Conservation (phyloP, 805 yeast genomes). For the Dipodascus albidus region DNA sequence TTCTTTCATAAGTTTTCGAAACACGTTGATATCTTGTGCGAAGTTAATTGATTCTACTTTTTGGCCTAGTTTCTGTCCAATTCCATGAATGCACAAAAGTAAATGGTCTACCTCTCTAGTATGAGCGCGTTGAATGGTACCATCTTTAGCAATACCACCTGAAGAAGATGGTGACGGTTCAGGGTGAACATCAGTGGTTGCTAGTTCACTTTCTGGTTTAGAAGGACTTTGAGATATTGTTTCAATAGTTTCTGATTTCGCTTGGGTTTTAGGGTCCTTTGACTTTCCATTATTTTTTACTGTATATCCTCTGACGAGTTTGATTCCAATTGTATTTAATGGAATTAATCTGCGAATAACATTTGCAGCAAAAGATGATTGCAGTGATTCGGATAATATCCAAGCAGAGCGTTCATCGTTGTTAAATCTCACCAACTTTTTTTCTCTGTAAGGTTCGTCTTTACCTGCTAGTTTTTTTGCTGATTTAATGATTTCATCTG, state of each 20-base stretch:
- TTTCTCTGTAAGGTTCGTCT: not conserved
- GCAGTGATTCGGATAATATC: not conserved
- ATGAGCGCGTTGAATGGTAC: not conserved
- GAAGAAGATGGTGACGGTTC: not conserved
- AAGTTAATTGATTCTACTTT: constrained; percentile 75
- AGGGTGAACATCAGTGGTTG: not conserved
- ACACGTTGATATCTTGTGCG: constrained; percentile 65
- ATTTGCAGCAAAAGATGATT: not conserved
- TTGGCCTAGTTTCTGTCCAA: constrained; percentile 79
- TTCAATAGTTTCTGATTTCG: constrained; percentile 4
- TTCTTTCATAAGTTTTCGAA: constrained; percentile 24
- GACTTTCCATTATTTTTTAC: constrained; percentile 1
- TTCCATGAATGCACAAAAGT: constrained; percentile 87
- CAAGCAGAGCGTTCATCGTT: not conserved
- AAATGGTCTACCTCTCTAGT: constrained; percentile 43
- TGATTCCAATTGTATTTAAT: constrained; percentile 16
- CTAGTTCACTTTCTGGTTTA: not conserved
- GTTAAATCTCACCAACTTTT: not conserved
- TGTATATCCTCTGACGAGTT: constrained; percentile 18
- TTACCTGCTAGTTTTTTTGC: not conserved
- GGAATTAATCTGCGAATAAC: not conserved
- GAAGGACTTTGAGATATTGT: not conserved
- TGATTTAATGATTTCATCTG: not conserved
- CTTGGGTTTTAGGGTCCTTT: constrained; percentile 2
- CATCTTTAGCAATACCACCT: too few species aligned